A percentile compares a stretch with the other conserved stretches of the same genome.
Evolutionary conservation across 192 early-diverging fungal species (phyloP).

Genomic region (Rhizophlyctis rosea): DNA sequence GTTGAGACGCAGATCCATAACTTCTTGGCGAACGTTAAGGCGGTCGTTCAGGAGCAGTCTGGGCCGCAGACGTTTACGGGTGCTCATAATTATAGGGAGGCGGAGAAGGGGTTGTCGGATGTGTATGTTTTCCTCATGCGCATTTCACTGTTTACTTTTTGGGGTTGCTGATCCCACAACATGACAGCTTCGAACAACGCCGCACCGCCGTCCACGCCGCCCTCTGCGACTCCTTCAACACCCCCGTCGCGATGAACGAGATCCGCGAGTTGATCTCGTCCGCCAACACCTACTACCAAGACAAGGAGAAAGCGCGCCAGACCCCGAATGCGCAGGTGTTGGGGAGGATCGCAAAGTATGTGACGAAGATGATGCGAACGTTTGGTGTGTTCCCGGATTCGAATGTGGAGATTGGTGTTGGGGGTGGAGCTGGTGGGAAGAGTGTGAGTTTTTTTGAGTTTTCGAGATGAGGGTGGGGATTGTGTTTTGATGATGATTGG

Average conservation of each 20-base stretch:
- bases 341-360: constrained; percentile 74
- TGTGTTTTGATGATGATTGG: neutral
- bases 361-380: constrained; percentile 74
- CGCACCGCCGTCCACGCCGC: constrained; percentile 68
- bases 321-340: constrained; percentile 67
- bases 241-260: constrained; percentile 74
- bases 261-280: constrained; percentile 73
- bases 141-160: neutral
- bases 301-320: constrained; percentile 50
- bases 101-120: constrained; percentile 69
- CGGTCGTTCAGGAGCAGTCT: constrained; percentile 64
- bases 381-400: constrained; percentile 76
- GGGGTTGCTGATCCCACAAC: too few relatives aligned
- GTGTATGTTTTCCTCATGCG: constrained; percentile 29
- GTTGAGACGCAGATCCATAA: constrained; percentile 81
- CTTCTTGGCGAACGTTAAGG: constrained; percentile 82
- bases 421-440: constrained; percentile 5
- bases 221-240: constrained; percentile 91
- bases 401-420: constrained; percentile 61
- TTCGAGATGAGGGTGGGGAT: neutral
- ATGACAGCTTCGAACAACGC: neutral
- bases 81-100: constrained; percentile 66
- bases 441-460: constrained; percentile 10
- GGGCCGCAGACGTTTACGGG: constrained; percentile 57
- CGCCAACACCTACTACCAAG: constrained; percentile 71